Base-by-base conservation (phyloP, 202 grass and related monocot genomes). In the Bolboschoenoplectus hybrid region DNA sequence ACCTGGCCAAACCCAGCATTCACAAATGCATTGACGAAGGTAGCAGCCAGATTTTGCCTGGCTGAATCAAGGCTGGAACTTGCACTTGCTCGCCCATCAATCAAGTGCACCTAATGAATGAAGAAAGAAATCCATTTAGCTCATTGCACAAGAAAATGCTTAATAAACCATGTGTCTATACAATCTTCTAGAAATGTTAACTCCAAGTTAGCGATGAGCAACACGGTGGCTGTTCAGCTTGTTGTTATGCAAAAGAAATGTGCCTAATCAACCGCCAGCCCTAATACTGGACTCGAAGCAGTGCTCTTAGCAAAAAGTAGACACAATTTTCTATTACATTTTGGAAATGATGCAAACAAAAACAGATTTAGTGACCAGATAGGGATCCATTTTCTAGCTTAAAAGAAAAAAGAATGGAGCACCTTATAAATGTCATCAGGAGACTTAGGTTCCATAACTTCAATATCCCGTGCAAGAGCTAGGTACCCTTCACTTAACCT, bases 361-460 rank as follows among this genome's bases (percentile, higher is more conserved):
- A 8, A 56, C 56, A 38, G 38, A 66, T 55, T 85, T 60, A 63
- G 8, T 11, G 35, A 63, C 32, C 35, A 79, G 47, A 71, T n/a
- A 50, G 64, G 2, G 1, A 40, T 10, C 16, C 12, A 13, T 34
- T 38, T 46, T 66, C 19, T 26, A 71, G 3, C 43, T 40, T 75
- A 7, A 14, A 61, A 17, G 32, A 46, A 44, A 75, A 47, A 89
- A 85, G 72, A 66, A 73, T 71, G 9, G 6, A 61, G 68, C 3
- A 99, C 97, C 97, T 99, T 99, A 63, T 99, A 99, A 81, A 99
- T 99, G 85, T 99, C 97, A 57, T 99, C 97, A 6, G 97, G 97
- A 88, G 97, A 99, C 82, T 99, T 99, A 5, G 97, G 85, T 83
- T 99, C 97, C 97, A 99, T 99, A 62, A 99, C 97, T 81, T 99